A percentile compares a stretch with the other conserved stretches of the same genome.
phyloP scores from a whole-genome alignment of 1,139 yeast species.

The Nakaseomyces uthaithaninus region DNA sequence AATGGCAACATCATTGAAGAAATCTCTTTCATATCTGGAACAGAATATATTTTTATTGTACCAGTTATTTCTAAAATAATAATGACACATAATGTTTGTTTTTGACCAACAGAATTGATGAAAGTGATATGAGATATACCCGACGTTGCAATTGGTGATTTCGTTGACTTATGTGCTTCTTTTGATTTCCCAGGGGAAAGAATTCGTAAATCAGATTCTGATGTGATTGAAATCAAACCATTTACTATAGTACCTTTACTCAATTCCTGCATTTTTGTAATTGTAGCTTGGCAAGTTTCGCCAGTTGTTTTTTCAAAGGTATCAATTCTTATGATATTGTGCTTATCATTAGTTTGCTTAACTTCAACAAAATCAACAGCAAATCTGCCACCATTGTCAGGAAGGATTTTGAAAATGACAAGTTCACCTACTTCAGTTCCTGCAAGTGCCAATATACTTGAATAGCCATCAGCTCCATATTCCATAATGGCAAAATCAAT shows the following conservation, averaged over 20 bases:
- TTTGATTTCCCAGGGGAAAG: slow-evolving; percentile 53
- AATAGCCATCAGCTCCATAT: slow-evolving; percentile 53
- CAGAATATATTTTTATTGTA: slow-evolving; percentile 38
- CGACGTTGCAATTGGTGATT: slow-evolving; percentile 47
- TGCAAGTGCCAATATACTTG: slow-evolving; percentile 61
- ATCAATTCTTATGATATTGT: slow-evolving; percentile 44
- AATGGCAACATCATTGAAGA: slow-evolving; percentile 37
- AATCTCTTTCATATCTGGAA: slow-evolving; percentile 50
- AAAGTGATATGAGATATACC: slow-evolving; percentile 43
- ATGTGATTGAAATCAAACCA: slow-evolving; percentile 53
- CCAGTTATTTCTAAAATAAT: slow-evolving; percentile 38
- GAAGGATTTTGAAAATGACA: slow-evolving; percentile 57
- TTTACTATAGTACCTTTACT: slow-evolving; percentile 55
- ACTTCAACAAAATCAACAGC: slow-evolving; percentile 48
- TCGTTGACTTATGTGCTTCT: slow-evolving; percentile 49
- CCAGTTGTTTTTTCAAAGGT: slow-evolving; percentile 57
- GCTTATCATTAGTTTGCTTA: slow-evolving; percentile 42
- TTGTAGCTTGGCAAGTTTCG: slow-evolving; percentile 53
- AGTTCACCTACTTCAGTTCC: slow-evolving; percentile 81
- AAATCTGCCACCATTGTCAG: slow-evolving; percentile 63
- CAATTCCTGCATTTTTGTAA: slow-evolving; percentile 51
- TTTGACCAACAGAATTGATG: slow-evolving; percentile 20
- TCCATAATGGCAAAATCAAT: slow-evolving; percentile 70
- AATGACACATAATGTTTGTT: slow-evolving; percentile 37
- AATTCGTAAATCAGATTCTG: slow-evolving; percentile 57